phyloP scores from a whole-genome alignment of 805 yeast species.

The Metschnikowia rubicola region DNA sequence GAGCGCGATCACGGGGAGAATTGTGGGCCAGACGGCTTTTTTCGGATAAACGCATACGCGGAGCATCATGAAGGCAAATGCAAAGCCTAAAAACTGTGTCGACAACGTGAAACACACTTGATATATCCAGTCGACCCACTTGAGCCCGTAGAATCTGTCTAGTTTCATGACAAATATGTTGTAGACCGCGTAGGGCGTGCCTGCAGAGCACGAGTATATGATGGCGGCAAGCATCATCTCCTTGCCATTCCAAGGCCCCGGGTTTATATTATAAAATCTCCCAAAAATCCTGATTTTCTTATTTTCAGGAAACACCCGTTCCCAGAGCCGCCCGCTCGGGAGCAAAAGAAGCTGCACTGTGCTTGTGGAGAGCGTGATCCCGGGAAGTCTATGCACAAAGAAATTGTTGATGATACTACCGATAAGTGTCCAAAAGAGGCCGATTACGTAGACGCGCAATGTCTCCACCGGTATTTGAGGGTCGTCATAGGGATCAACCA shows the following conservation, averaged over 20 bases:
- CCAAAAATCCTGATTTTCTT: constrained; percentile 24
- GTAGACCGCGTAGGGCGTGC: constrained; percentile 41
- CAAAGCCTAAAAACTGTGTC: constrained; percentile 62
- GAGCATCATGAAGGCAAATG: constrained; percentile 63
- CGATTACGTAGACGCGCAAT: constrained; percentile 52
- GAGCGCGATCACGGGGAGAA: constrained; percentile 41
- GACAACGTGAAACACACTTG: constrained; percentile 51
- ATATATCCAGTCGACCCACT: constrained; percentile 49
- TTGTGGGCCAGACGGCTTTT: constrained; percentile 43
- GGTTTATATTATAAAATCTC: constrained; percentile 28
- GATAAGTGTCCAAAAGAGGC: constrained; percentile 48
- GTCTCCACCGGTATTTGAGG: constrained; percentile 48
- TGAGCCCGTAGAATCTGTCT: constrained; percentile 39
- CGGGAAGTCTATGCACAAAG: constrained; percentile 53
- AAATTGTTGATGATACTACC: constrained; percentile 56
- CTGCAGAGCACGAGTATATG: constrained; percentile 41
- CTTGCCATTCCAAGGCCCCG: constrained; percentile 43
- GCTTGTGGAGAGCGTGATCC: constrained; percentile 39
- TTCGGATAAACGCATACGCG: constrained; percentile 47
- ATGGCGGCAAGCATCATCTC: constrained; percentile 46
- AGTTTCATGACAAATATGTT: constrained; percentile 43
- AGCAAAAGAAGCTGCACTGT: constrained; percentile 39
- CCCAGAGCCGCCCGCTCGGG: constrained; percentile 42
- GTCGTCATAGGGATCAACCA: constrained; percentile 59
- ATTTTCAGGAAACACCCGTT: constrained; percentile 25